A percentile compares a stretch with the other conserved stretches of the same genome.
Conservation (phyloP, 2,329 filamentous ascomycete genomes). For the Aphanoascus verrucosus region DNA sequence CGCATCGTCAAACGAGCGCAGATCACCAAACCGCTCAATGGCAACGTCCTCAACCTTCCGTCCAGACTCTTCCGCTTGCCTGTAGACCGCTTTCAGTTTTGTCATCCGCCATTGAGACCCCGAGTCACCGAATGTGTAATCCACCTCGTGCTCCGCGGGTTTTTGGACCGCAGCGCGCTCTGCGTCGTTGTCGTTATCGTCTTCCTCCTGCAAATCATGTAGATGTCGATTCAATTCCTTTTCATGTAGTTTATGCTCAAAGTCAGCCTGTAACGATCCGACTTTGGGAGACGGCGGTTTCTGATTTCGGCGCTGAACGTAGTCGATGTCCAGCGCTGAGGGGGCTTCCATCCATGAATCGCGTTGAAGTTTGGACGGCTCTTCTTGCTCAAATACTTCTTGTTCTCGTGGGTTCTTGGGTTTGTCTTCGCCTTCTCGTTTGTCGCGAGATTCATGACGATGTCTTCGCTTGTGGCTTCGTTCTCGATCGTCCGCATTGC, state of each 20-base stretch:
- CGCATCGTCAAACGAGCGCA: constrained; percentile 82
- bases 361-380: constrained; percentile 47
- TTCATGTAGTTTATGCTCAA: constrained; percentile 62
- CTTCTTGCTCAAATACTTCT: constrained; percentile 32
- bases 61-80: constrained; percentile 61
- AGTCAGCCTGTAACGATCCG: constrained; percentile 43
- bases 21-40: constrained; percentile 64
- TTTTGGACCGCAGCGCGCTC: constrained; percentile 25
- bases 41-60: constrained; percentile 72
- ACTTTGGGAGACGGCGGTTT: constrained; percentile 38
- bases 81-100: constrained; percentile 77
- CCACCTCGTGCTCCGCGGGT: constrained; percentile 51
- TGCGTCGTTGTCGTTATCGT: constrained; percentile 24
- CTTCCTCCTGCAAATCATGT: constrained; percentile 46
- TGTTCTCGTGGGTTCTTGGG: background rate
- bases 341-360: constrained; percentile 95
- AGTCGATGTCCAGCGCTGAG: constrained; percentile 71
- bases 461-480: constrained; percentile 40
- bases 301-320: constrained; percentile 51
- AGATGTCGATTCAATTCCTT: constrained; percentile 71
- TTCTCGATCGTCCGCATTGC: constrained; percentile 41
- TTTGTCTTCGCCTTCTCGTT: constrained; percentile 33
- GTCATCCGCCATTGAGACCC: constrained; percentile 96
- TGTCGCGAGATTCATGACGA: constrained; percentile 28
- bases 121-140: constrained; percentile 78